Evolutionary conservation across 306 rosid genomes (phyloP).

Genomic region (Gillenia trifoliata): DNA sequence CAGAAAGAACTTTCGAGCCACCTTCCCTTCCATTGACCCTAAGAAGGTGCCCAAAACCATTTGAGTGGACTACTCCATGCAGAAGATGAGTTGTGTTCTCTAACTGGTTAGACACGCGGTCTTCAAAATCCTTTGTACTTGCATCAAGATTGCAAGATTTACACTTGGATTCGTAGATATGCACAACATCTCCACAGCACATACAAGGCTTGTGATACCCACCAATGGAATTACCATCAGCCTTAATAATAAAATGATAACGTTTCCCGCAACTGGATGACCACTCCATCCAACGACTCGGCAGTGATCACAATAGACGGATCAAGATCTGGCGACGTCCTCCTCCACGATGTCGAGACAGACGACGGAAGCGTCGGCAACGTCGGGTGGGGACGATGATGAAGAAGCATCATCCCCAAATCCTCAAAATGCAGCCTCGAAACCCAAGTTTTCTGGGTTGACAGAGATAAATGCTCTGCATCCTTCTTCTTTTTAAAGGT

Average conservation of each 20-base stretch:
- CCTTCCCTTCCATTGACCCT: constrained; percentile 97
- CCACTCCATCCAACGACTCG: constrained; percentile 99
- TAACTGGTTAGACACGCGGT: constrained; percentile 83
- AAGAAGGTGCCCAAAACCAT: constrained; percentile 97
- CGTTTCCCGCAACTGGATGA: constrained; percentile 88
- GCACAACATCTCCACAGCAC: constrained; percentile 93
- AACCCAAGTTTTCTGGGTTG: too few relatives aligned
- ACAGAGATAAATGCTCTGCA: too few relatives aligned
- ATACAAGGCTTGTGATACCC: constrained; percentile 94
- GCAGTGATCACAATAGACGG: too few relatives aligned
- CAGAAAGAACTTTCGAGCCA: constrained; percentile 80
- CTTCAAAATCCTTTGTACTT: constrained; percentile 80
- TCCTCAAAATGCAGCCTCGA: too few relatives aligned
- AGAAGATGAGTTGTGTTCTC: constrained; percentile 86
- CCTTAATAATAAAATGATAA: constrained; percentile 85
- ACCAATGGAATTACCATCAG: constrained; percentile 89
- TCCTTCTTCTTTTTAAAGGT: constrained; percentile 81
- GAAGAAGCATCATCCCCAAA: too few relatives aligned
- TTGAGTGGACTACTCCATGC: constrained; percentile 93
- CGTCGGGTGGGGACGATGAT: too few relatives aligned
- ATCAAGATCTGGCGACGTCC: too few relatives aligned
- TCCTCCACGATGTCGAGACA: too few relatives aligned
- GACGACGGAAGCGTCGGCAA: too few relatives aligned
- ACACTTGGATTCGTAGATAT: constrained; percentile 95
- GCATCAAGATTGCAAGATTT: constrained; percentile 89